phyloP scores from a whole-genome alignment of 345 rosid genomes.

The Gossypium arboreum region DNA sequence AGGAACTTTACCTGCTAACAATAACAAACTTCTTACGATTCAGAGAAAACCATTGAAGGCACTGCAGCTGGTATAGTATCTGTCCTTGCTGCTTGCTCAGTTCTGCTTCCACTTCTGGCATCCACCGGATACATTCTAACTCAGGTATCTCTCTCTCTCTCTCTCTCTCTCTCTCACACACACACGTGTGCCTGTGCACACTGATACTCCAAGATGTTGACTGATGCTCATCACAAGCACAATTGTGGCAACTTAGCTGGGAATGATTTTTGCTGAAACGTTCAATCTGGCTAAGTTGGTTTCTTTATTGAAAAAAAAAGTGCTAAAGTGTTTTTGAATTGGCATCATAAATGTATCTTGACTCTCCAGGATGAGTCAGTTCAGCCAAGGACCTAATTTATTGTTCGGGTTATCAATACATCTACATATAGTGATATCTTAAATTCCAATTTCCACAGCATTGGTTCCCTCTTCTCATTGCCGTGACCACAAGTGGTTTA shows the following conservation, averaged over 20 bases:
- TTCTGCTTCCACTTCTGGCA: conserved; percentile 77
- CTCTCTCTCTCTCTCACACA: conserved; percentile 11
- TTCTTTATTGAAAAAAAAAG: not conserved
- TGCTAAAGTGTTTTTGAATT: not conserved
- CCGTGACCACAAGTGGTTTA: conserved; percentile 73
- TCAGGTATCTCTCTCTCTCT: conserved; percentile 40
- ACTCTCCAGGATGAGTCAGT: conserved; percentile 1
- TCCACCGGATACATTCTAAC: conserved; percentile 74
- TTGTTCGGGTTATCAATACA: not conserved
- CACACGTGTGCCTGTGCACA: not conserved
- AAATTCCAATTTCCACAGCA: conserved; percentile 45
- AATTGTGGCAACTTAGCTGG: not conserved
- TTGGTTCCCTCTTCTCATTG: conserved; percentile 76
- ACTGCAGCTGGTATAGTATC: conserved; percentile 96
- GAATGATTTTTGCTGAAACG: conserved; percentile 3
- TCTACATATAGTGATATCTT: conserved; percentile 6
- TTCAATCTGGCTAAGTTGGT: not conserved
- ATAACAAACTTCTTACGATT: conserved; percentile 7
- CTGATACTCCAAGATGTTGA: not conserved
- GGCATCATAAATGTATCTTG: not conserved
- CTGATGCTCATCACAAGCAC: not conserved
- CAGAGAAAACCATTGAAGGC: conserved; percentile 96
- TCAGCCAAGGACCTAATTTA: not conserved
- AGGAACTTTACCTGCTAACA: conserved; percentile 12
- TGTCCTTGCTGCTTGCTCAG: conserved; percentile 69